Conservation (phyloP, 2,329 filamentous ascomycete genomes). For the Botrytis aclada region DNA sequence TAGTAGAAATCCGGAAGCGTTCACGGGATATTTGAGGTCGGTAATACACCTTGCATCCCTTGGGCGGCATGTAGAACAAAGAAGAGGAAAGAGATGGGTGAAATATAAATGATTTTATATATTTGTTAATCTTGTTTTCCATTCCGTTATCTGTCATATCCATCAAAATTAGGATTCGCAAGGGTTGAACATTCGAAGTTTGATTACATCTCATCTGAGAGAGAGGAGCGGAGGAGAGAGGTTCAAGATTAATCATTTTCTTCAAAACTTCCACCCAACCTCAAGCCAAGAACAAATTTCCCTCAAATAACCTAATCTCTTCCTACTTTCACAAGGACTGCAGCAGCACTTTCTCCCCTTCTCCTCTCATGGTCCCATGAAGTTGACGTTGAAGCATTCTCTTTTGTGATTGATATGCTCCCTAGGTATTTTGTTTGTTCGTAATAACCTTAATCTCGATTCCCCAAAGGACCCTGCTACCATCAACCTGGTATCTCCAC, state of each 20-base stretch:
- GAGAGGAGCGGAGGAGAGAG: background rate
- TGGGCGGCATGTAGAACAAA: background rate
- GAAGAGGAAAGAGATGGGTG: background rate
- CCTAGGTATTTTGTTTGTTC: background rate
- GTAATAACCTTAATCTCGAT: constrained; percentile 8
- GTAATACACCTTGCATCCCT: background rate
- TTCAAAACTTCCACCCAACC: background rate
- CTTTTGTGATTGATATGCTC: background rate
- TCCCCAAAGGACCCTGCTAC: constrained; percentile 5
- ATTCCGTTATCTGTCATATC: background rate
- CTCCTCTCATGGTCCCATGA: background rate
- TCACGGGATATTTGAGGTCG: background rate
- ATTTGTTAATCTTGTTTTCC: background rate
- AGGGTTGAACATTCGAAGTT: background rate
- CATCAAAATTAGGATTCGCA: background rate
- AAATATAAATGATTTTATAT: background rate
- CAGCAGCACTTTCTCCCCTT: background rate
- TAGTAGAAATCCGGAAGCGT: constrained; percentile 5
- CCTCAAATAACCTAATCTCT: background rate
- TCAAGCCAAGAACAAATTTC: constrained; percentile 19
- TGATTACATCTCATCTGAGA: constrained; percentile 5
- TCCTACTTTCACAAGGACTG: background rate
- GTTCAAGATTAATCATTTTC: background rate
- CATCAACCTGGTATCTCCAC: constrained; percentile 13
- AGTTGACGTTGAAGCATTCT: constrained; percentile 8